Percentiles rank a stretch among this genome's conserved stretches.
phyloP scores from a whole-genome alignment of 768 basidiomycete species.

The Boletus subcaerulescens region DNA sequence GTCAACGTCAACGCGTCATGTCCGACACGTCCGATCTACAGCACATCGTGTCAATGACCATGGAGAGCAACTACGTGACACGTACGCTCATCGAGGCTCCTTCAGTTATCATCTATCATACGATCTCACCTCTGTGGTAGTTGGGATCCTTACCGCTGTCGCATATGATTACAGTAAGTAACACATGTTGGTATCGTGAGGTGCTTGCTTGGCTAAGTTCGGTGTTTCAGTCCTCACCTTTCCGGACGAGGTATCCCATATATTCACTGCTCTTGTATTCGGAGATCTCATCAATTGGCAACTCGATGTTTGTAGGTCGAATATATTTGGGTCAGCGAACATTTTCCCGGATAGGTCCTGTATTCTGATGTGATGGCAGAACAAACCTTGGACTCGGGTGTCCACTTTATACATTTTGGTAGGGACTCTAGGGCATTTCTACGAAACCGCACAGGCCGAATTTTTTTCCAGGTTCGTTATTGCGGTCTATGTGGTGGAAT shows the following conservation, averaged over 20 bases:
- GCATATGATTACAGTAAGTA: constrained; percentile 2
- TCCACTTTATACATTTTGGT: not conserved
- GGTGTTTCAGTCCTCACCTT: not conserved
- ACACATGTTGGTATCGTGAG: not conserved
- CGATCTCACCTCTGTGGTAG: not conserved
- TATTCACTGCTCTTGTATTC: not conserved
- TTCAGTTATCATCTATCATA: not conserved
- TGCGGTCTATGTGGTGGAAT: not conserved
- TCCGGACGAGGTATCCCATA: not conserved
- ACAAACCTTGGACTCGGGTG: not conserved
- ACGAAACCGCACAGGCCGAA: not conserved
- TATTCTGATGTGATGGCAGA: not conserved
- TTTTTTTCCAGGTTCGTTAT: constrained; percentile 1
- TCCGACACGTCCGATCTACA: not conserved
- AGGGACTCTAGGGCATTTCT: not conserved
- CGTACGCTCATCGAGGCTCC: not conserved
- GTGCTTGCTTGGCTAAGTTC: not conserved
- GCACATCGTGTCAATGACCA: not conserved
- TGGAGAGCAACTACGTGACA: not conserved
- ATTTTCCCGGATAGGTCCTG: not conserved
- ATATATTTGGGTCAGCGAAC: not conserved
- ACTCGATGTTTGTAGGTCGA: not conserved
- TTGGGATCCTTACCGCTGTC: not conserved
- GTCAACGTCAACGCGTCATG: not conserved
- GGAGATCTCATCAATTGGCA: not conserved